phyloP scores from a whole-genome alignment of 2,329 filamentous ascomycete species.

The Elsinoe fawcettii region DNA sequence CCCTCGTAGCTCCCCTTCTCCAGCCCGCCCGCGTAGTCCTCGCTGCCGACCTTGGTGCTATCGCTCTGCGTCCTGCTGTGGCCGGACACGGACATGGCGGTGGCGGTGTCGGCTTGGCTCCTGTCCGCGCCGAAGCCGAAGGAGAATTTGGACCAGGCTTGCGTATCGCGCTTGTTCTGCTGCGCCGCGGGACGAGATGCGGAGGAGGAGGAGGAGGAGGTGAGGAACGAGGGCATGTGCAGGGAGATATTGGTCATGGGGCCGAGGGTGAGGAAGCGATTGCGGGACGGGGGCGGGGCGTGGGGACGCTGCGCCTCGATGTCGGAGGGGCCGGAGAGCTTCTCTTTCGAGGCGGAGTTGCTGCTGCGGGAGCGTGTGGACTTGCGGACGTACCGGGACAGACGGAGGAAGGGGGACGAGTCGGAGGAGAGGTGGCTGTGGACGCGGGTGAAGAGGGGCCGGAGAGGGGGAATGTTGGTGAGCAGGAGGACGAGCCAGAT shows the following conservation, averaged over 20 bases:
- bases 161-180: neutral
- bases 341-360: neutral
- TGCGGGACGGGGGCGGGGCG: neutral
- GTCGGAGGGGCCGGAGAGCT: neutral
- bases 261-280: slow-evolving; percentile 3
- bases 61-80: slow-evolving; percentile 4
- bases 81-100: neutral
- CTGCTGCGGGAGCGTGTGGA: neutral
- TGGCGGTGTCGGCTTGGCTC: neutral
- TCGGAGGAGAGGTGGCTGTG: neutral
- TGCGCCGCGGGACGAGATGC: neutral
- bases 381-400: slow-evolving; percentile 6
- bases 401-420: neutral
- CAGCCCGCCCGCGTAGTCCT: neutral
- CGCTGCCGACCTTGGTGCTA: slow-evolving; percentile 4
- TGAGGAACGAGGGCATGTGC: neutral
- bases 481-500: slow-evolving; percentile 6
- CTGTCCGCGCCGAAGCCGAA: slow-evolving; percentile 2
- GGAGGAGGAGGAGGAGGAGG: no score
- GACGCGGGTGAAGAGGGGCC: neutral
- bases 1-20: slow-evolving; percentile 3
- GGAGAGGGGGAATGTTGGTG: slow-evolving; percentile 2
- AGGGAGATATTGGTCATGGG: slow-evolving; percentile 7
- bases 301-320: slow-evolving; percentile 4
- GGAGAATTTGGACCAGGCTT: slow-evolving; percentile 12